Evolutionary conservation across 2,329 filamentous ascomycete species (phyloP).

Genomic region (Capronia americana): DNA sequence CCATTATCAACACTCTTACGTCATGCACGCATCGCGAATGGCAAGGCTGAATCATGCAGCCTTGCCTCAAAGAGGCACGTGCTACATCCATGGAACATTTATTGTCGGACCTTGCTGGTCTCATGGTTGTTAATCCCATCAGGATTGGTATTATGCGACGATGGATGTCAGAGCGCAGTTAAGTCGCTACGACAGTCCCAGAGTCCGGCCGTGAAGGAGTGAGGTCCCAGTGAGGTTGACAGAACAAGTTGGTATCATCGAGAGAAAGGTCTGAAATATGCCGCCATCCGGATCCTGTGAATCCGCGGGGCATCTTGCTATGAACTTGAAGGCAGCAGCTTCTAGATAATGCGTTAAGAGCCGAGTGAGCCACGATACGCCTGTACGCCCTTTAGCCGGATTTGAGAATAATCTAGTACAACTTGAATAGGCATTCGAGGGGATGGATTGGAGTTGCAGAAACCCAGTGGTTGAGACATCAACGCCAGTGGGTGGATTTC

Average conservation of each 20-base stretch:
- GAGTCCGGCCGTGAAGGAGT: background rate
- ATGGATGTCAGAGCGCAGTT: background rate
- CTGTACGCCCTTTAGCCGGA: constrained; percentile 8
- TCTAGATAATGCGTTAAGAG: background rate
- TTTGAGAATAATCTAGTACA: constrained; percentile 26
- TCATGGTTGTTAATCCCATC: background rate
- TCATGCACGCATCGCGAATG: background rate
- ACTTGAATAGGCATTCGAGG: constrained; percentile 9
- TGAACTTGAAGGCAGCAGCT: background rate
- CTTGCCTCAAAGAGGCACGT: constrained; percentile 21
- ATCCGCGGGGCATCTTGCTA: background rate
- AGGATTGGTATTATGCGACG: background rate
- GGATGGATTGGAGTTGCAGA: constrained; percentile 23
- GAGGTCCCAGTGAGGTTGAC: background rate
- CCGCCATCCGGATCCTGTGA: background rate
- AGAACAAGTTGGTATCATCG: background rate
- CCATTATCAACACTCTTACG: background rate
- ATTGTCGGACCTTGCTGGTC: background rate
- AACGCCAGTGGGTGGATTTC: constrained; percentile 39
- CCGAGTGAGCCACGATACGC: background rate
- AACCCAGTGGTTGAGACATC: constrained; percentile 29
- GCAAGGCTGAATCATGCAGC: constrained; percentile 17
- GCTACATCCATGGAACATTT: constrained; percentile 15
- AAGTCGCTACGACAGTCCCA: background rate
- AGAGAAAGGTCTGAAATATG: background rate